Percentiles rank a stretch among this genome's conserved stretches.
Conservation (phyloP, 805 yeast species). For the Yarrowia sp. region DNA sequence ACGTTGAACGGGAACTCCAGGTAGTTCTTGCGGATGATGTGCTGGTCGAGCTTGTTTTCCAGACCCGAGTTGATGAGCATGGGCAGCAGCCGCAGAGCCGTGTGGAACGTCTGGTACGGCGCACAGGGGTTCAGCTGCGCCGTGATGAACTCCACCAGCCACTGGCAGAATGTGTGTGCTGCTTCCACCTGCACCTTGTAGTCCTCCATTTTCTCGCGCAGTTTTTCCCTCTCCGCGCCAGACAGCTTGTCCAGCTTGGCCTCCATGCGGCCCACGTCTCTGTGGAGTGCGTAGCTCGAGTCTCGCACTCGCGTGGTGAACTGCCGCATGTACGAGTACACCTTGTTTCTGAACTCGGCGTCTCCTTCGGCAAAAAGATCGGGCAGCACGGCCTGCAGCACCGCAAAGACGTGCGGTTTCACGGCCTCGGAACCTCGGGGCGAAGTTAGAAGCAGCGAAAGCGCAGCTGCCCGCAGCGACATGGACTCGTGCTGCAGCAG, state of each 20-base stretch:
- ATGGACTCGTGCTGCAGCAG: constrained; percentile 50
- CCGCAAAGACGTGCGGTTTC: constrained; percentile 44
- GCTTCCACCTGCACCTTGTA: constrained; percentile 27
- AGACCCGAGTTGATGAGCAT: constrained; percentile 55
- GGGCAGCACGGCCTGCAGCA: constrained; percentile 48
- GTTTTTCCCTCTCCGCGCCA: constrained; percentile 2
- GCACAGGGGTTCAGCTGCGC: constrained; percentile 52
- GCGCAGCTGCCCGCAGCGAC: constrained; percentile 50
- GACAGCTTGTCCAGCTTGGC: constrained; percentile 30
- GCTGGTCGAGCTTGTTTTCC: constrained; percentile 46
- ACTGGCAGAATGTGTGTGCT: constrained; percentile 44
- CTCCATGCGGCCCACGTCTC: constrained; percentile 50
- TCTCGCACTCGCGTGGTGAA: constrained; percentile 67
- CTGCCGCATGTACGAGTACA: constrained; percentile 58
- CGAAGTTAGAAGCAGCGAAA: constrained; percentile 60
- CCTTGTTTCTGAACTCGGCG: constrained; percentile 65
- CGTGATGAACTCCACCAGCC: constrained; percentile 43
- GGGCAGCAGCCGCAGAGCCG: constrained; percentile 50
- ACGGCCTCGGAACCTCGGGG: constrained; percentile 62
- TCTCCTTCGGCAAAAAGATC: constrained; percentile 61
- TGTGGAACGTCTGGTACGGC: constrained; percentile 52
- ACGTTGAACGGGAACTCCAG: constrained; percentile 52
- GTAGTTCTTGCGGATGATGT: constrained; percentile 44
- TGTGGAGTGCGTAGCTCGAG: constrained; percentile 56
- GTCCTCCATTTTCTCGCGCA: constrained; percentile 28